Evolutionary conservation across 768 basidiomycete species (phyloP).

Genomic region (Russula sp.): DNA sequence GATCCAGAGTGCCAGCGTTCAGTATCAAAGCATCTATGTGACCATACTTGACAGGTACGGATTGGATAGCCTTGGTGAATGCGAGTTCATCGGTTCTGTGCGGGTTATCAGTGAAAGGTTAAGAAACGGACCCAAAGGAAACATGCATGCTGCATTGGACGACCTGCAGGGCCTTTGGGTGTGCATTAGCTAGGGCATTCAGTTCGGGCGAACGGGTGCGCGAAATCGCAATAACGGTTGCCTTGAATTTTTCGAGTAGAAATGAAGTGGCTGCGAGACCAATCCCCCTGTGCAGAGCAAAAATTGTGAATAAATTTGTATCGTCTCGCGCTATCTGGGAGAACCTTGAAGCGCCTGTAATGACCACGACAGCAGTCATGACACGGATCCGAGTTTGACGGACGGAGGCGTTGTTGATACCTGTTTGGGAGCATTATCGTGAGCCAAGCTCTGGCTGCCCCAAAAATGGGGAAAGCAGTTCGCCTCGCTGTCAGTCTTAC

Average conservation of each 20-base stretch:
- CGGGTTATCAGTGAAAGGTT: slow-evolving; percentile 1
- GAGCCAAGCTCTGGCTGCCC: neutral
- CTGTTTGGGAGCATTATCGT: neutral
- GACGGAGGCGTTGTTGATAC: slow-evolving; percentile 11
- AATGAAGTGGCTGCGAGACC: slow-evolving; percentile 72
- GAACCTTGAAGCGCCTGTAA: slow-evolving; percentile 84
- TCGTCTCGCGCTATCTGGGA: slow-evolving; percentile 1
- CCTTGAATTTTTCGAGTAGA: slow-evolving; percentile 54
- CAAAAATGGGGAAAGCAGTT: slow-evolving; percentile 11
- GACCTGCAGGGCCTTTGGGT: slow-evolving; percentile 39
- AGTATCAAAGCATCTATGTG: slow-evolving; percentile 72
- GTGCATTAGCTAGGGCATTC: slow-evolving; percentile 35
- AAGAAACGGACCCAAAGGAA: neutral
- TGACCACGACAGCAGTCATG: slow-evolving; percentile 48
- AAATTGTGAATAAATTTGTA: neutral
- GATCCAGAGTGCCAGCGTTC: slow-evolving; percentile 77
- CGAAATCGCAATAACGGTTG: slow-evolving; percentile 70
- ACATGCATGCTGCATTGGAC: slow-evolving; percentile 75
- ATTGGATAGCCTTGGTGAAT: slow-evolving; percentile 47
- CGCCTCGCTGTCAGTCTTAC: neutral
- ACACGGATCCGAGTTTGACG: neutral
- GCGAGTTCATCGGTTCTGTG: slow-evolving; percentile 52
- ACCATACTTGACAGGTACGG: slow-evolving; percentile 47
- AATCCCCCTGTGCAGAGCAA: slow-evolving; percentile 44
- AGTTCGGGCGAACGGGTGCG: slow-evolving; percentile 65